Base-by-base conservation (phyloP, 2,329 filamentous ascomycete genomes). In the Penicillium sp. region DNA sequence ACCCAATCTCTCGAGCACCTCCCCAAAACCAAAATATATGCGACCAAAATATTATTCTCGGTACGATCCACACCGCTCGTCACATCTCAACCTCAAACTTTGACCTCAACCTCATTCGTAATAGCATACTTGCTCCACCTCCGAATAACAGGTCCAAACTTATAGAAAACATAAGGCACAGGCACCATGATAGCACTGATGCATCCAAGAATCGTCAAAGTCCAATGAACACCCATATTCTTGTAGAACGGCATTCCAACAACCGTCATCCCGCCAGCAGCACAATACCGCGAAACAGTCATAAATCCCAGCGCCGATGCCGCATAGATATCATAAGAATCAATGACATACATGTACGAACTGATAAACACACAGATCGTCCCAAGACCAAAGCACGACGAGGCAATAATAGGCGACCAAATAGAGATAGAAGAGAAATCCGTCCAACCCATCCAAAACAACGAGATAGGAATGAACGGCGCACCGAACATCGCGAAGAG, bases 361-460 rank as follows among this genome's bases (percentile, higher is more conserved):
- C 74, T 77, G 58, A 83, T 79, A 67, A 82, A 84, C 11, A 83
- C 73, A 47, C 75, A 76, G 10, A 80, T 75, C 29, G 80, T 75
- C 1, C 80, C 81, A 59, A 78, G 79, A 6, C 83, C 82, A 63
- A 85, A 83, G 0, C 84, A 60, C 1, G 79, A 75, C n/a, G 75
- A 80, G 1, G 82, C 81, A 2, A 70, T 68, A 3, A 85, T 73
- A 0, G 80, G 79, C 19, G 77, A 79, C 82, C 82, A 85, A 61
- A 80, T 77, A 9, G 77, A 80, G 24, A 84, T 79, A 2, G 56
- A 68, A 13, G 47, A 26, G 35, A 61, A 68, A 39, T 67, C 64
- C 0, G 80, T 84, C 84, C 83, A 86, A 0, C 77, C 84, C 71
- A 86, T 82, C 83, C 83, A 86, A 64, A 86, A 85, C 5, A 86